Evolutionary conservation across 129 eudicot genomes (phyloP).

Genomic region (Apium graveolens): DNA sequence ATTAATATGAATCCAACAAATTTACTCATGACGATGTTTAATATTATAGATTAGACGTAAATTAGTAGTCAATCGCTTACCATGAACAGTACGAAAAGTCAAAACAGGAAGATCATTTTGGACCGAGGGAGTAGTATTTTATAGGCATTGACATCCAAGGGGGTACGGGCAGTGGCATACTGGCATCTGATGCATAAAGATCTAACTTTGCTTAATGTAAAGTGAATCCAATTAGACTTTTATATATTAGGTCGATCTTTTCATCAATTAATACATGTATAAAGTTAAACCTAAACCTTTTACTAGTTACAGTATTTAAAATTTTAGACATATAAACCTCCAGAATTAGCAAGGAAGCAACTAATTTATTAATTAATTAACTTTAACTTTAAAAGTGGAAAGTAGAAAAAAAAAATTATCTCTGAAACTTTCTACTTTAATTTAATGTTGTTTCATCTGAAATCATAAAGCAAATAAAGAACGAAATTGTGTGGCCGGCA

Average conservation of each 20-base stretch:
- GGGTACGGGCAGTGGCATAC: background rate
- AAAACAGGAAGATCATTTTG: too few relatives aligned
- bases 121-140: too few relatives aligned
- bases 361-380: background rate
- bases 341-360: background rate
- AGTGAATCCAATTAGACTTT: background rate
- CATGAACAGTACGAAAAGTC: too few relatives aligned
- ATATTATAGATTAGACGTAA: too few relatives aligned
- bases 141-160: background rate
- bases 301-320: too few relatives aligned
- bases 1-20: too few relatives aligned
- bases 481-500: background rate
- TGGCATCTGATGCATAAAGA: conserved; percentile 5
- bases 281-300: too few relatives aligned
- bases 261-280: background rate
- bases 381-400: background rate
- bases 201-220: background rate
- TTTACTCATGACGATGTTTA: too few relatives aligned
- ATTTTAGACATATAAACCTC: background rate
- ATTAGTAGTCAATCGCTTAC: too few relatives aligned
- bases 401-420: background rate
- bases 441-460: background rate
- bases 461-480: background rate
- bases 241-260: too few relatives aligned
- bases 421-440: background rate